These are phyloP conservation scores for Fraxinus nigra DNA, from an alignment of 305 asterid species.

Conservation along the genomic window DNA sequence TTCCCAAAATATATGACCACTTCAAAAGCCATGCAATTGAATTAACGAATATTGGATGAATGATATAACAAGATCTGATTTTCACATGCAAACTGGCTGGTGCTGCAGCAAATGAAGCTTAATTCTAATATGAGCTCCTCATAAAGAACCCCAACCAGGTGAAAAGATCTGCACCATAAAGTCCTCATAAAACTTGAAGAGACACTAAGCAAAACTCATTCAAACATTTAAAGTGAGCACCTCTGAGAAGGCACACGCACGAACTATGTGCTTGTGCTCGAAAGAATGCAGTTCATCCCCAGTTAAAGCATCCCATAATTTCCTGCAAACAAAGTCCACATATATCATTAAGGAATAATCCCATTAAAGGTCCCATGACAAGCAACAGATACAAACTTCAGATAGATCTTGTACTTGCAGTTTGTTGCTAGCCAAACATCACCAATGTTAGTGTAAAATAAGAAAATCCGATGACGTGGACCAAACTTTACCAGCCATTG, in stretches of 20 bases:
- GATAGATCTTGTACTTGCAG: conserved; percentile 1
- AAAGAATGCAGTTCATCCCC: conserved; percentile 91
- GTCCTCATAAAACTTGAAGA: background rate
- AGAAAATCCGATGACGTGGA: background rate
- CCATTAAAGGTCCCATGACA: background rate
- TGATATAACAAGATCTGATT: background rate
- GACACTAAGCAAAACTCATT: background rate
- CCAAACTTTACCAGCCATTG: background rate
- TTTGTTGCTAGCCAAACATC: background rate
- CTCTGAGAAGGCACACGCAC: conserved; percentile 94
- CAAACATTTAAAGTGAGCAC: conserved; percentile 28
- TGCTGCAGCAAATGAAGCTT: background rate
- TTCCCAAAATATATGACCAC: background rate
- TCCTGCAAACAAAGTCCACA: conserved; percentile 50
- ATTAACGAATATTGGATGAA: background rate
- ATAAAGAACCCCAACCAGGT: background rate
- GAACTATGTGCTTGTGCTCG: conserved; percentile 97
- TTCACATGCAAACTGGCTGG: background rate
- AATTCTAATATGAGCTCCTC: background rate
- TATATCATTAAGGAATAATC: conserved; percentile 8
- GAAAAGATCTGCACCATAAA: conserved; percentile 5
- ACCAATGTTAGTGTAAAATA: background rate
- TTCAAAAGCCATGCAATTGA: background rate
- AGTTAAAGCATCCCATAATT: conserved; percentile 91
- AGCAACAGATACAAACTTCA: conserved; percentile 16